phyloP scores from a whole-genome alignment of 1,139 yeast species.

The Pichia sp. region DNA sequence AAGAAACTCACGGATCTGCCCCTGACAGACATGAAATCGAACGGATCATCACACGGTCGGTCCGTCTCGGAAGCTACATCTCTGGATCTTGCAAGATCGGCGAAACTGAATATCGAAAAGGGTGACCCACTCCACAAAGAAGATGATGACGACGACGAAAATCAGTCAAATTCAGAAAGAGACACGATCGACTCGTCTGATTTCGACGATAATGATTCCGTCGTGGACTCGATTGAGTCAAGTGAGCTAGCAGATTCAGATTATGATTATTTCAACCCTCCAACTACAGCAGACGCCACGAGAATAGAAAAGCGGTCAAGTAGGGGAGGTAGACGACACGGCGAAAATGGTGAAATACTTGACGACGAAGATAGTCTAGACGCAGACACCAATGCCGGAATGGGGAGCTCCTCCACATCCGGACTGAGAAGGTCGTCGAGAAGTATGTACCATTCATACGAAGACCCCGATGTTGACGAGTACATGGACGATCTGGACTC shows the following conservation, averaged over 20 bases:
- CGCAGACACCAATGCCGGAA: not conserved
- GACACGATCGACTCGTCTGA: constrained; percentile 12
- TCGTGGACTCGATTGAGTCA: constrained; percentile 21
- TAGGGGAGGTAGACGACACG: not conserved
- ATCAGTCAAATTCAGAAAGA: constrained; percentile 7
- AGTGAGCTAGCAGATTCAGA: constrained; percentile 22
- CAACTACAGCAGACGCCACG: not conserved
- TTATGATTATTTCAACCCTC: constrained; percentile 16
- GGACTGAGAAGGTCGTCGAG: not conserved
- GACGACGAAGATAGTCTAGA: constrained; percentile 1
- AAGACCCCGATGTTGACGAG: constrained; percentile 1
- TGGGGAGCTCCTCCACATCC: not conserved
- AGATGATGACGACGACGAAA: not conserved
- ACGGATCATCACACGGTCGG: not conserved
- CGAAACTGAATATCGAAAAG: not conserved
- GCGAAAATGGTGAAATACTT: not conserved
- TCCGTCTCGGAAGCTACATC: not conserved
- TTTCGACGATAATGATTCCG: constrained; percentile 10
- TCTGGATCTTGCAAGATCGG: not conserved
- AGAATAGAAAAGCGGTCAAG: not conserved
- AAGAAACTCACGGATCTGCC: too few species aligned
- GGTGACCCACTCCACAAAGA: not conserved
- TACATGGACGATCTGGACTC: constrained; percentile 23
- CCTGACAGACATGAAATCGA: not conserved
- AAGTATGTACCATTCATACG: not conserved